Conservation (phyloP, 2,329 filamentous ascomycete genomes). For the Cordyceps fumosorosea region DNA sequence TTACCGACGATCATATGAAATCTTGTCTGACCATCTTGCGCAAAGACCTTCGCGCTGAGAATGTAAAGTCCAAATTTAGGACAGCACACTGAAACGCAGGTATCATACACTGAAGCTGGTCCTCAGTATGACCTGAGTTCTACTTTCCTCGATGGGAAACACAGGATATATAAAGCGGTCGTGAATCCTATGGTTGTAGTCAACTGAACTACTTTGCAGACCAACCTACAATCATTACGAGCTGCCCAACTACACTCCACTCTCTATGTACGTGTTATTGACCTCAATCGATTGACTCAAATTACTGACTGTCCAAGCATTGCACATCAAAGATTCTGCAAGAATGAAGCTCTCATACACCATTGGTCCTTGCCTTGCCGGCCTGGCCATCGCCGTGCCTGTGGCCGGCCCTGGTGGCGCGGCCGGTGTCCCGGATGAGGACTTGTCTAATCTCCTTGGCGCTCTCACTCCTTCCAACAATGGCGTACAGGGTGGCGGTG, state of each 20-base stretch:
- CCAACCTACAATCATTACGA: background rate
- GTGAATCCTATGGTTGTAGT: background rate
- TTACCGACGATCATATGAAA: background rate
- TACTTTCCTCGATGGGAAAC: background rate
- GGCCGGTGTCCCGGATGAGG: background rate
- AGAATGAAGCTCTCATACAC: background rate
- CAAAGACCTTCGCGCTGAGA: background rate
- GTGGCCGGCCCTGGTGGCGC: background rate
- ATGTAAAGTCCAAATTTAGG: background rate
- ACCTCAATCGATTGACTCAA: too few species aligned
- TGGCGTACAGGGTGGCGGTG: background rate
- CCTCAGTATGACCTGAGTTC: background rate
- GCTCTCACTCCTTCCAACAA: background rate
- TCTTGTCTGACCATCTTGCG: background rate
- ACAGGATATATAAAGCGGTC: background rate
- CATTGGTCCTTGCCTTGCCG: background rate
- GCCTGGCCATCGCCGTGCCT: background rate
- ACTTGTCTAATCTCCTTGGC: background rate
- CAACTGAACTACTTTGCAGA: background rate
- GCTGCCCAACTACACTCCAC: background rate
- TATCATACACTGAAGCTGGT: background rate
- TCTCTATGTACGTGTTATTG: background rate
- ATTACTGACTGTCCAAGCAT: too few species aligned
- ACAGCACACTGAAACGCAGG: background rate
- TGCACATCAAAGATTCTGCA: too few species aligned